phyloP scores from a whole-genome alignment of 768 basidiomycete genomes.

The Lactifluus volemus region DNA sequence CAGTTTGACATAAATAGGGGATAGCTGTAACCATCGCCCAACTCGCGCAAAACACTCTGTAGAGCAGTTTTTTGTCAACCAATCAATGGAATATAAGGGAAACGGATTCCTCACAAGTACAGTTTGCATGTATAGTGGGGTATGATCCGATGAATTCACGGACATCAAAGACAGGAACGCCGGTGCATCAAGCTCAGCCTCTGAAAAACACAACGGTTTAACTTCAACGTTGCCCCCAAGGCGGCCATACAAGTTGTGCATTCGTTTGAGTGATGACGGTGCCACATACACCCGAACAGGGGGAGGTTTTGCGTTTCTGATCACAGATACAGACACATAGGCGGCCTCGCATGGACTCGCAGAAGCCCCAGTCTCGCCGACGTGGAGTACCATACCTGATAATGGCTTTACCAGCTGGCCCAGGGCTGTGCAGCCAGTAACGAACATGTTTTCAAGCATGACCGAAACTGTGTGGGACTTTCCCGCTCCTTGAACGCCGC shows the following conservation, averaged over 20 bases:
- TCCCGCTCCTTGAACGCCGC: constrained; percentile 70
- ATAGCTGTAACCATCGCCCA: constrained; percentile 53
- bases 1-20: constrained; percentile 38
- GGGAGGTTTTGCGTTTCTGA: constrained; percentile 25
- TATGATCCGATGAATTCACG: constrained; percentile 47
- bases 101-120: constrained; percentile 45
- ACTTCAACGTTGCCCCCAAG: constrained; percentile 40
- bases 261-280: constrained; percentile 49
- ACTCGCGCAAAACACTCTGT: constrained; percentile 52
- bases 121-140: constrained; percentile 63
- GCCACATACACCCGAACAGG: constrained; percentile 48
- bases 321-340: constrained; percentile 27
- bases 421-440: constrained; percentile 39
- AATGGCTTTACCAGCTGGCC: constrained; percentile 48
- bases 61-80: not conserved
- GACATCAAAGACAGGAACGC: constrained; percentile 74
- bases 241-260: constrained; percentile 42
- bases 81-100: not conserved
- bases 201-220: constrained; percentile 44
- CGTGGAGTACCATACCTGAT: constrained; percentile 57
- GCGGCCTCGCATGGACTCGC: constrained; percentile 59
- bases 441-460: constrained; percentile 61
- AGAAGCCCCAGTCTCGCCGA: constrained; percentile 54
- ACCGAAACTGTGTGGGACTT: constrained; percentile 68
- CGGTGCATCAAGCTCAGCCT: constrained; percentile 56